A percentile compares a stretch with the other conserved stretches of the same genome.
phyloP scores from a whole-genome alignment of 768 basidiomycete species.

The Pleurotus pulmonarius region DNA sequence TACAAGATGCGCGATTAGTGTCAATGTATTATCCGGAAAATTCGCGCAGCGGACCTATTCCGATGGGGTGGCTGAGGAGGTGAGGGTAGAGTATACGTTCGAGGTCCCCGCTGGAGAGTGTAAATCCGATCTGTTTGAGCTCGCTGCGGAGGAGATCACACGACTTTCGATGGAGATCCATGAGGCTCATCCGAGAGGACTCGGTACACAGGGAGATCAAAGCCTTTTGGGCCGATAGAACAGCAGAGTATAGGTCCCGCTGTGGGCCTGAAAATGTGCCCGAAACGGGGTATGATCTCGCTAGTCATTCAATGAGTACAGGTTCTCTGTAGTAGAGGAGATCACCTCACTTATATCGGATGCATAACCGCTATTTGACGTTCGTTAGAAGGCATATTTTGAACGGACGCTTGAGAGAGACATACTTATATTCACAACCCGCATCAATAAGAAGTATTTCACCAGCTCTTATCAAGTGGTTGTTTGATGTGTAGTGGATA shows the following conservation, averaged over 20 bases:
- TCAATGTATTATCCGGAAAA: not conserved
- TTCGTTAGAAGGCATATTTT: slow-evolving; percentile 6
- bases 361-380: slow-evolving; percentile 69
- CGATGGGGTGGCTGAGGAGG: slow-evolving; percentile 88
- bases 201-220: slow-evolving; percentile 62
- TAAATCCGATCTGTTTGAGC: slow-evolving; percentile 75
- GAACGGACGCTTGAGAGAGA: slow-evolving; percentile 7
- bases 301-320: slow-evolving; percentile 29
- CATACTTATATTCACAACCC: slow-evolving; percentile 88
- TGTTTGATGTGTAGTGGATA: slow-evolving; percentile 94
- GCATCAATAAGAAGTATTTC: slow-evolving; percentile 89
- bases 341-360: slow-evolving; percentile 82
- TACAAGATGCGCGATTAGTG: slow-evolving; percentile 21
- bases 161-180: slow-evolving; percentile 75
- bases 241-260: slow-evolving; percentile 78
- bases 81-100: slow-evolving; percentile 89
- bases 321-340: not conserved
- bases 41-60: slow-evolving; percentile 56
- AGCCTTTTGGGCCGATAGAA: slow-evolving; percentile 68
- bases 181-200: slow-evolving; percentile 50
- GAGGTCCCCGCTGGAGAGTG: slow-evolving; percentile 52
- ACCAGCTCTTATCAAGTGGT: slow-evolving; percentile 63
- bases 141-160: slow-evolving; percentile 66
- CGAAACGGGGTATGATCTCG: slow-evolving; percentile 84
- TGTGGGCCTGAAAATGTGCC: slow-evolving; percentile 81